A percentile compares a stretch with the other conserved stretches of the same genome.
These are phyloP conservation scores for Hemileccinum impolitum DNA, from an alignment of 768 basidiomycete species.

Conservation along the genomic window DNA sequence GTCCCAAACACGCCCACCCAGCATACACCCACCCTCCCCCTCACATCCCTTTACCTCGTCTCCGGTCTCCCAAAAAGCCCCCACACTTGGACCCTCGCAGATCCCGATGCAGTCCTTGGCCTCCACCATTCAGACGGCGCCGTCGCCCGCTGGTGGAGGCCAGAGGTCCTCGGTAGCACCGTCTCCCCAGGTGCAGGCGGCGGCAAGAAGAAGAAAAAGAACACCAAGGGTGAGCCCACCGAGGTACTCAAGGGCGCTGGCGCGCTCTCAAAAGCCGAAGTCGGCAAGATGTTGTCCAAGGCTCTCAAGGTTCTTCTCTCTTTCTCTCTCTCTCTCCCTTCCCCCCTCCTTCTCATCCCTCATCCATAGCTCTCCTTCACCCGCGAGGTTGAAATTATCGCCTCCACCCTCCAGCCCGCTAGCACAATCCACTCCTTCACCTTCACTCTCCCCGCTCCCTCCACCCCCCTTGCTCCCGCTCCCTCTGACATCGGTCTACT, in stretches of 20 bases:
- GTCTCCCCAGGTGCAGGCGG: constrained; percentile 82
- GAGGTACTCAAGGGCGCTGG: constrained; percentile 73
- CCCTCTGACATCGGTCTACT: constrained; percentile 58
- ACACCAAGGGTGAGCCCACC: constrained; percentile 50
- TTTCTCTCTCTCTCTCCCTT: not conserved
- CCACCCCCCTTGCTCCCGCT: constrained; percentile 72
- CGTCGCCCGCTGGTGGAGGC: constrained; percentile 86
- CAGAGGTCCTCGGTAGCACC: constrained; percentile 87
- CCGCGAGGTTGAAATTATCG: constrained; percentile 90
- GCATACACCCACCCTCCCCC: constrained; percentile 67
- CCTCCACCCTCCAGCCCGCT: constrained; percentile 90
- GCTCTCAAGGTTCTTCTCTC: constrained; percentile 67
- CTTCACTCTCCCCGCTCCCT: constrained; percentile 77
- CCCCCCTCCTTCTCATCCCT: not conserved
- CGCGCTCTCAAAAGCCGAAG: constrained; percentile 80
- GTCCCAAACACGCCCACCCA: constrained; percentile 47
- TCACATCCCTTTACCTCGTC: constrained; percentile 83
- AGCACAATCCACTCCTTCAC: constrained; percentile 92
- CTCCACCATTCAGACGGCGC: constrained; percentile 82
- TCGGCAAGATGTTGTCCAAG: constrained; percentile 88
- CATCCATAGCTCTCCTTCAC: constrained; percentile 74
- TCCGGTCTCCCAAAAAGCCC: constrained; percentile 88
- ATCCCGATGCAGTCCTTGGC: constrained; percentile 77
- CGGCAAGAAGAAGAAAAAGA: constrained; percentile 67
- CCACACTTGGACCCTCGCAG: constrained; percentile 86